Evolutionary conservation across 352 stramenopile species (phyloP), one percentile per base, ranked within the genome.

Genomic region (Pelagophyceae sp.): DNA sequence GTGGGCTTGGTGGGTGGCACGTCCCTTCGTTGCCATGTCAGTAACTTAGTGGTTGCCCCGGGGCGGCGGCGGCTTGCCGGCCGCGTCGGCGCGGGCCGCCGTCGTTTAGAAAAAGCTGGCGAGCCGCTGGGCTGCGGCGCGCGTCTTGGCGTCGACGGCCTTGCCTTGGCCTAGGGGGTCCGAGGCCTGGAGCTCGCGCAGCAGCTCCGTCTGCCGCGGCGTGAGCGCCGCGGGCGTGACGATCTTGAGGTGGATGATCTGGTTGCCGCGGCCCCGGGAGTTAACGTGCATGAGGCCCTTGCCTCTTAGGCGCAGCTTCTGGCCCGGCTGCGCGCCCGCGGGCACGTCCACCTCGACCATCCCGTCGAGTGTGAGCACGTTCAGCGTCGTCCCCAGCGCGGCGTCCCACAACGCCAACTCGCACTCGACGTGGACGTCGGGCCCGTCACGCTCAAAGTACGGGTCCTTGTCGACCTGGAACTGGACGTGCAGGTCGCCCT

Each of bases 331-430:
- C 35, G 90, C 96, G 76, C 95, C 95, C 67, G 92, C 92, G 17
- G 94, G 94, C 72, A 98, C 87, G 80, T 96, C 98, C 79, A 99
- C 90, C 81, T 98, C 94, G 25, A 98, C 95, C 83, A 97, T 93
- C 33, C 96, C 95, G 32, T 93, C 92, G 25, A 99, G 83, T n/a
- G 95, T 99, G 25, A 94, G 92, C 27, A 99, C 94, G 74, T 98
- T 92, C 33, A 98, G 87, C 0, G 86, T 92, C 38, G 92, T 91
- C 70, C 96, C 95, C 6, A 98, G 83, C 32, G 97, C 89, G 5
- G 94, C 94, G 78, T 98, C 88, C 17, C 89, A 91, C 38, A 98
- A 83, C 35, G 87, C 94, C 69, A 98, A 95, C 0, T 93, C 92
- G 37, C 97, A 88, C 76, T 97, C 92, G 25, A 95, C 92, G 79